A percentile compares a stretch with the other conserved stretches of the same genome.
phyloP scores from a whole-genome alignment of 2,329 filamentous ascomycete species.

The Sporothrix luriei region DNA sequence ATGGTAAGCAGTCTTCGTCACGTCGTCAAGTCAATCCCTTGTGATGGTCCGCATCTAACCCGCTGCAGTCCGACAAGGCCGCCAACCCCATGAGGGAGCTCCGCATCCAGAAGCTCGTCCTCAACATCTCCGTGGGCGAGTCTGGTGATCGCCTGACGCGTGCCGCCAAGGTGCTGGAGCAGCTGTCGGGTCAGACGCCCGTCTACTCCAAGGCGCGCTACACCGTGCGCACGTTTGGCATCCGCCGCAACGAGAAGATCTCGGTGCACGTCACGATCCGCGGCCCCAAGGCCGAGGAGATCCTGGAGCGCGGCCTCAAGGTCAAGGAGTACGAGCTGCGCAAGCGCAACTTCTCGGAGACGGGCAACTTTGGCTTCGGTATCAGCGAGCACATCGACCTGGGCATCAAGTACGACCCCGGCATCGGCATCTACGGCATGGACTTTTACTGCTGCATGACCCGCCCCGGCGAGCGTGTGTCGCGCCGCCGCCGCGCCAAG shows the following conservation, averaged over 20 bases:
- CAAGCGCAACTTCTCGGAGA: constrained; percentile 99
- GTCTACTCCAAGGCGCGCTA: constrained; percentile 99
- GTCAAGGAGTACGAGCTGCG: constrained; percentile 99
- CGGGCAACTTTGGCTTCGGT: constrained; percentile 99
- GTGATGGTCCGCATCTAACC: neutral
- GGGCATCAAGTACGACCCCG: constrained; percentile 99
- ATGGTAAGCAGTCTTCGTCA: constrained; percentile 44
- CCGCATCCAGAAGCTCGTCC: constrained; percentile 98
- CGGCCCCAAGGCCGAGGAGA: constrained; percentile 96
- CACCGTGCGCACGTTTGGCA: constrained; percentile 99
- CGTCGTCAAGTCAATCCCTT: neutral
- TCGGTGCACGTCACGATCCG: constrained; percentile 99
- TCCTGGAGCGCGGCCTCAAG: constrained; percentile 99
- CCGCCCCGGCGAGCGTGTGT: constrained; percentile 96
- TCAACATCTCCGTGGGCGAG: constrained; percentile 99
- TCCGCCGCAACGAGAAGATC: constrained; percentile 99
- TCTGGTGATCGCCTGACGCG: constrained; percentile 99
- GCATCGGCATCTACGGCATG: constrained; percentile 99
- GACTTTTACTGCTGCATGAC: constrained; percentile 99
- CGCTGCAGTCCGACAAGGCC: constrained; percentile 74
- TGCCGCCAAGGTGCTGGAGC: constrained; percentile 99
- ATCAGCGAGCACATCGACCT: constrained; percentile 99
- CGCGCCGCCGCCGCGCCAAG: constrained; percentile 90
- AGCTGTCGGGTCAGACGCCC: constrained; percentile 98
- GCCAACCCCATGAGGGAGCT: constrained; percentile 99